Evolutionary conservation across 805 yeast species (phyloP).

Genomic region (Kazachstania africana): DNA sequence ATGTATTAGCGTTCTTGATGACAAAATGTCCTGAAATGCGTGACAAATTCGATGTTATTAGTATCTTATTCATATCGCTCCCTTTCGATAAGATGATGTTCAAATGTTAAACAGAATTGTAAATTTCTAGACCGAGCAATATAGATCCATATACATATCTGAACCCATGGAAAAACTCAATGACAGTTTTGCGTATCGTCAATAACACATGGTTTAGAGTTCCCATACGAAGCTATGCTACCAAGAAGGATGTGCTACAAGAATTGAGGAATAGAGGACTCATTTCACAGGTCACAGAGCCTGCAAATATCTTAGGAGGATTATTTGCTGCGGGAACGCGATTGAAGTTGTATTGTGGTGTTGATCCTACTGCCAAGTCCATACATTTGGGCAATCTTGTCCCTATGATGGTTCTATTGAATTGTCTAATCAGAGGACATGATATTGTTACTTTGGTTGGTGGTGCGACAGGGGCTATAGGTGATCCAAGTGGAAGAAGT

Average conservation of each 20-base stretch:
- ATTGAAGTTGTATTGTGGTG: conserved; percentile 76
- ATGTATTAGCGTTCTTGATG: too few species aligned
- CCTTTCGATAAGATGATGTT: too few species aligned
- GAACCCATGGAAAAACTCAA: too few species aligned
- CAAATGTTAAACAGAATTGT: too few species aligned
- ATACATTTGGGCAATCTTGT: conserved; percentile 83
- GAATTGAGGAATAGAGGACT: conserved; percentile 17
- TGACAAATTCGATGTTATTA: too few species aligned
- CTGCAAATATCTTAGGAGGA: conserved; percentile 9
- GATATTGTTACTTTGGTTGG: conserved; percentile 76
- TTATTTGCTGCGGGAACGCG: conserved; percentile 17
- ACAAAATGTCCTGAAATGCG: too few species aligned
- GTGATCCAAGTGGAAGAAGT: conserved; percentile 89
- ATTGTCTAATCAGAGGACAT: conserved; percentile 78
- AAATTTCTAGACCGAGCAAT: too few species aligned
- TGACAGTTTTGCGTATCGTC: too few species aligned
- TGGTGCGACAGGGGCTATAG: conserved; percentile 92
- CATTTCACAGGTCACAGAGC: conserved; percentile 22
- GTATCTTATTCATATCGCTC: too few species aligned
- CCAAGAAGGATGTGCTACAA: conserved; percentile 6
- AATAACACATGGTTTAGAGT: too few species aligned
- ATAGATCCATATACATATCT: too few species aligned
- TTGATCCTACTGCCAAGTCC: conserved; percentile 89
- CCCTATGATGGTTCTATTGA: conserved; percentile 76
- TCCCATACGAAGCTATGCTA: too few species aligned